Evolutionary conservation across 2,329 filamentous ascomycete genomes (phyloP).

Genomic region (Dendrostoma leiphaemia): DNA sequence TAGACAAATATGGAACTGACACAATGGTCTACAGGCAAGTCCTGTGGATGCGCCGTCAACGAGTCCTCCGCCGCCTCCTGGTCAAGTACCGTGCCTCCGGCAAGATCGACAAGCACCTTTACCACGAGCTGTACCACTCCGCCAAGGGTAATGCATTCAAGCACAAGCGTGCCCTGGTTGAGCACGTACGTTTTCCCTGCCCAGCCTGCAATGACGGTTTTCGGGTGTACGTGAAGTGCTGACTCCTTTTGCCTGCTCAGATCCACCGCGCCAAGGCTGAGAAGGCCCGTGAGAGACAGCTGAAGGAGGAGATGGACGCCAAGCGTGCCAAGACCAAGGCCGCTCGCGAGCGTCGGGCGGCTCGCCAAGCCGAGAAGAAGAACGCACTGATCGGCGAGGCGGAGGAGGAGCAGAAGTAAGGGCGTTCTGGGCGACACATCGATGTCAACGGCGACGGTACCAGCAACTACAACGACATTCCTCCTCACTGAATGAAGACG

Average conservation of each 20-base stretch:
- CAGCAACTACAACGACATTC: constrained; percentile 37
- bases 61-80: constrained; percentile 96
- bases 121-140: constrained; percentile 99
- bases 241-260: constrained; percentile 44
- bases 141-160: constrained; percentile 99
- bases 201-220: neutral
- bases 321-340: constrained; percentile 99
- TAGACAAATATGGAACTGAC: constrained; percentile 15
- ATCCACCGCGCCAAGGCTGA: constrained; percentile 99
- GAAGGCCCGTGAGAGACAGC: constrained; percentile 90
- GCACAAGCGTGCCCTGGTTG: constrained; percentile 99
- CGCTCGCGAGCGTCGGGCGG: constrained; percentile 95
- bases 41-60: constrained; percentile 99
- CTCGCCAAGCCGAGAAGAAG: constrained; percentile 89
- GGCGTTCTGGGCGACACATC: constrained; percentile 2
- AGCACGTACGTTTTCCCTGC: constrained; percentile 78
- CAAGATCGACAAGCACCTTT: constrained; percentile 99
- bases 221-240: neutral
- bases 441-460: constrained; percentile 35
- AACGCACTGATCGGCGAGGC: constrained; percentile 76
- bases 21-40: constrained; percentile 68
- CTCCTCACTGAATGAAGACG: constrained; percentile 46
- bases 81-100: constrained; percentile 99
- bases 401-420: constrained; percentile 51
- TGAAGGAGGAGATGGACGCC: constrained; percentile 99